Evolutionary conservation across 352 stramenopile species (phyloP).

Genomic region (Globisporangium uncinulatum): DNA sequence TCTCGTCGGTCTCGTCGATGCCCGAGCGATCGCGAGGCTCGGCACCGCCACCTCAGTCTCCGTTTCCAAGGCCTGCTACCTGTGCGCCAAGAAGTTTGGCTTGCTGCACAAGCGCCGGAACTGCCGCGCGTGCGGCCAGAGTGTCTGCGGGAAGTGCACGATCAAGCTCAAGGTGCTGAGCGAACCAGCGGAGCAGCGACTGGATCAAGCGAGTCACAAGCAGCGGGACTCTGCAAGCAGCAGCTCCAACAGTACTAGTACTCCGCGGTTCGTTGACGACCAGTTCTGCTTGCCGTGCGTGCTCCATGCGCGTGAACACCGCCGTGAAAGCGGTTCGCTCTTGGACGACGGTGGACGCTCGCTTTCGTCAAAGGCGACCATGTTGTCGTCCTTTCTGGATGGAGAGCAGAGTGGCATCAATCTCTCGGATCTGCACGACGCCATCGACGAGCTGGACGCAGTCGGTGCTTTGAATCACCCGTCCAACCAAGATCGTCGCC

Average conservation of each 20-base stretch:
- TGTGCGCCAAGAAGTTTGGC: conserved; percentile 13
- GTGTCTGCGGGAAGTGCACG: conserved; percentile 10
- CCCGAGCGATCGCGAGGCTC: conserved; percentile 5
- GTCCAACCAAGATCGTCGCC: neutral
- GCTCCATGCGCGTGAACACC: conserved; percentile 6
- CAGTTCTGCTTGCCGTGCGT: conserved; percentile 15
- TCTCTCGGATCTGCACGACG: conserved; percentile 6
- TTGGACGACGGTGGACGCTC: neutral
- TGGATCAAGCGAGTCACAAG: too few relatives aligned
- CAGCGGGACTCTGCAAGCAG: conserved; percentile 7
- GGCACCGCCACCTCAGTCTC: neutral
- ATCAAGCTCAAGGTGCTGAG: conserved; percentile 7
- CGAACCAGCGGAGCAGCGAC: too few relatives aligned
- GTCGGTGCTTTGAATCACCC: neutral
- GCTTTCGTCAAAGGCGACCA: conserved; percentile 3
- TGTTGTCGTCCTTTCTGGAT: neutral
- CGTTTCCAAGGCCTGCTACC: conserved; percentile 6
- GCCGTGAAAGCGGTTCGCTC: conserved; percentile 2
- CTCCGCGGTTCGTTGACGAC: conserved; percentile 2
- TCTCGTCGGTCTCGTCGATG: conserved; percentile 8
- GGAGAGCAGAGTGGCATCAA: conserved; percentile 3
- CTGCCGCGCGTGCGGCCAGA: conserved; percentile 9
- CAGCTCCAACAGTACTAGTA: neutral
- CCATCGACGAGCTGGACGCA: neutral
- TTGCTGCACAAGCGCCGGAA: conserved; percentile 3